Evolutionary conservation across 768 basidiomycete genomes (phyloP).

Genomic region (Boletellus ananas): DNA sequence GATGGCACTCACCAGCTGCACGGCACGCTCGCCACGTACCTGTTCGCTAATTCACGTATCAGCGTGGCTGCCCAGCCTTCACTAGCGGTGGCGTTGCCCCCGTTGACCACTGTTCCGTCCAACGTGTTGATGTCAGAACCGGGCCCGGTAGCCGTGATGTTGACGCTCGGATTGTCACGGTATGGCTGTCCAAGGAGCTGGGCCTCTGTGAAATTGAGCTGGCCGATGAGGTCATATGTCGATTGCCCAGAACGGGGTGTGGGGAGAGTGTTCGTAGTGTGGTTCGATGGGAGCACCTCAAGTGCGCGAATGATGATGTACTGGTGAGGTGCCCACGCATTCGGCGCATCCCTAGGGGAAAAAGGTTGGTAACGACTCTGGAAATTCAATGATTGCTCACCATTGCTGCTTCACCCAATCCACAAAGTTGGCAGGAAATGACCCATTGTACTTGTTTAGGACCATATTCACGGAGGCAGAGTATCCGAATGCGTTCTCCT

Average conservation of each 20-base stretch:
- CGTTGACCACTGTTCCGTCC: constrained; percentile 58
- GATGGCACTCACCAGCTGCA: constrained; percentile 73
- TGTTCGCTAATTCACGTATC: constrained; percentile 72
- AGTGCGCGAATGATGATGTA: constrained; percentile 80
- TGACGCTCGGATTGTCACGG: constrained; percentile 34
- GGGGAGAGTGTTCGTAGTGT: constrained; percentile 58
- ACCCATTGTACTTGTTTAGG: constrained; percentile 83
- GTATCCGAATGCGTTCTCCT: constrained; percentile 60
- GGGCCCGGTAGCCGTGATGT: constrained; percentile 49
- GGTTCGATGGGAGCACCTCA: constrained; percentile 66
- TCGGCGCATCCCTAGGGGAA: constrained; percentile 72
- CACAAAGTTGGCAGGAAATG: constrained; percentile 75
- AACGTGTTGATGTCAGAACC: constrained; percentile 58
- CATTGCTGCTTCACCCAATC: constrained; percentile 75
- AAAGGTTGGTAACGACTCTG: not conserved
- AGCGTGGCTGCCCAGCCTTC: constrained; percentile 68
- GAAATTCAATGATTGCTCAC: constrained; percentile 33
- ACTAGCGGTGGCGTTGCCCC: constrained; percentile 54
- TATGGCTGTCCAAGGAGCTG: constrained; percentile 68
- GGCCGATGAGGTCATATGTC: constrained; percentile 69
- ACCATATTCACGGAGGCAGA: constrained; percentile 78
- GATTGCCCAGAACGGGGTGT: constrained; percentile 47
- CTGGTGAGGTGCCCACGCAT: constrained; percentile 84
- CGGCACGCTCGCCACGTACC: constrained; percentile 77
- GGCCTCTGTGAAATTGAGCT: constrained; percentile 70